Percentiles rank a stretch among this genome's conserved stretches.
Evolutionary conservation across 106 monocot species (phyloP).

Genomic region (Apostasia shenzhenica): DNA sequence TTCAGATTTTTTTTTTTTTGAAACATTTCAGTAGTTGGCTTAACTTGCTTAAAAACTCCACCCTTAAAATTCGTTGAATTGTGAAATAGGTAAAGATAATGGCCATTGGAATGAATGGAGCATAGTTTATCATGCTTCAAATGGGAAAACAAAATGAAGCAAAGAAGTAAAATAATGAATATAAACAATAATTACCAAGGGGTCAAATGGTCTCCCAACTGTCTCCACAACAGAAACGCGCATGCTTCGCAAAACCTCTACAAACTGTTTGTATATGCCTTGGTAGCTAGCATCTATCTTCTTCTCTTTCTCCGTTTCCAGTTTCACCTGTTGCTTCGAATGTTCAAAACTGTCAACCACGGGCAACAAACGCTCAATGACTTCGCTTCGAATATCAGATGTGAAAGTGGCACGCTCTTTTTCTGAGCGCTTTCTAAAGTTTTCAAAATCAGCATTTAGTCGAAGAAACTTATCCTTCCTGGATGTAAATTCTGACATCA

Average conservation of each 20-base stretch:
- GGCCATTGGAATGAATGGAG: no score
- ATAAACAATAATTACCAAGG: slow-evolving; percentile 52
- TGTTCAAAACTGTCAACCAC: slow-evolving; percentile 91
- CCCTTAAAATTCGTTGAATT: no score
- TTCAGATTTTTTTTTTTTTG: no score
- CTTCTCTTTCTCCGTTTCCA: slow-evolving; percentile 83
- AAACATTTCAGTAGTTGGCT: no score
- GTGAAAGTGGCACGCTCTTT: slow-evolving; percentile 58
- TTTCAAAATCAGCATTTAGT: slow-evolving; percentile 86
- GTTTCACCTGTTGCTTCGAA: slow-evolving; percentile 47
- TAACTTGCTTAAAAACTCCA: no score
- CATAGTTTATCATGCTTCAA: no score
- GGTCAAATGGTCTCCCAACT: slow-evolving; percentile 88
- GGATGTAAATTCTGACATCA: slow-evolving; percentile 42
- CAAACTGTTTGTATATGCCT: slow-evolving; percentile 97
- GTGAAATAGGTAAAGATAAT: no score
- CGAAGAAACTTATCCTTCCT: slow-evolving; percentile 60
- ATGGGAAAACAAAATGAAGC: no score
- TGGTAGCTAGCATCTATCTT: slow-evolving; percentile 80
- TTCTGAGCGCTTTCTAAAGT: slow-evolving; percentile 76
- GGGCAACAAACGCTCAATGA: slow-evolving; percentile 72
- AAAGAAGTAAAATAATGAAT: neutral
- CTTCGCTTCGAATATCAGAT: slow-evolving; percentile 52
- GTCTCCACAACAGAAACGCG: slow-evolving; percentile 71
- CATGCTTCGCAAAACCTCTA: slow-evolving; percentile 77